Evolutionary conservation across 371 early-diverging fungal genomes (phyloP).

Genomic region (Lichtheimia ornata): DNA sequence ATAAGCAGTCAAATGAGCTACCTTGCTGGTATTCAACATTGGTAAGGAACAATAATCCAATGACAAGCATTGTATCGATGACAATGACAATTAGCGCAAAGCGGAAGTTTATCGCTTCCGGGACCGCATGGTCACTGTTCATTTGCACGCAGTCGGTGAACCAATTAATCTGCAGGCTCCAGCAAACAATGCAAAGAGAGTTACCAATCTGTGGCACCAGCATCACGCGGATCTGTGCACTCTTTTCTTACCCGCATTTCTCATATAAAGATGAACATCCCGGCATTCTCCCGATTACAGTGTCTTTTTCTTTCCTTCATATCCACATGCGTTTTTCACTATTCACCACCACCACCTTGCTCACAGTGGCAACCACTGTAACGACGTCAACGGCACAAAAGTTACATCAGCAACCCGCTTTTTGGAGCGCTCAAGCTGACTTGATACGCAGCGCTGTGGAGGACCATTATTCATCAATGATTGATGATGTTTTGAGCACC

Average conservation of each 20-base stretch:
- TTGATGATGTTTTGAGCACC: conserved; percentile 31
- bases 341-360: too few relatives aligned
- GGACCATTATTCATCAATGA: conserved; percentile 30
- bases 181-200: neutral
- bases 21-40: too few relatives aligned
- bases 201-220: conserved; percentile 1
- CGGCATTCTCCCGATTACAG: too few relatives aligned
- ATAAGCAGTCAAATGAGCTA: too few relatives aligned
- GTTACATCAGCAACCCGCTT: conserved; percentile 6
- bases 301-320: neutral
- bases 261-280: neutral
- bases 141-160: neutral
- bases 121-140: too few relatives aligned
- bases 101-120: too few relatives aligned
- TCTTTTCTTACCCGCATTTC: neutral
- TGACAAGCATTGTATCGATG: too few relatives aligned
- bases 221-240: conserved; percentile 13
- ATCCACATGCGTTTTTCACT: neutral
- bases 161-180: neutral
- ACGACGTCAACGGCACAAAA: neutral
- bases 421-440: conserved; percentile 12
- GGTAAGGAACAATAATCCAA: too few relatives aligned
- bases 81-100: too few relatives aligned
- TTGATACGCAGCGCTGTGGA: conserved; percentile 20
- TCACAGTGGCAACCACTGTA: neutral